Base-by-base conservation (phyloP, 768 basidiomycete genomes). In the Termitomyces eurrhizus region DNA sequence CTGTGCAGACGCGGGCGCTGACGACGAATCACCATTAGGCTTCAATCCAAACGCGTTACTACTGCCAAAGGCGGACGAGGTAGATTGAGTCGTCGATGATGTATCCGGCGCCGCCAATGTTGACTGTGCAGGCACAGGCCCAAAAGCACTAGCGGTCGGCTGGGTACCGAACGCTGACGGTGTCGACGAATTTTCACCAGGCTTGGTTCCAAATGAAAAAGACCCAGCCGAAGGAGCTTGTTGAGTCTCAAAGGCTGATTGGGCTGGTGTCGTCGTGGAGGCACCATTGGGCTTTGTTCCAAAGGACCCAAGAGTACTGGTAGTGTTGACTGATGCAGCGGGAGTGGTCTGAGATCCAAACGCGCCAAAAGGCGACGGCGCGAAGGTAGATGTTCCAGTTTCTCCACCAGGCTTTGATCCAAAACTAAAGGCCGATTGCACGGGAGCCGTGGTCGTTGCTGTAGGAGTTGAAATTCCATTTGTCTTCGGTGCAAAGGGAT, bases 171-270 rank as follows among this genome's bases (percentile, higher is more conserved):
- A 46, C 7, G 33, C 55, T 37, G 55, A 44, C 3, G 42, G 60
- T 24, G 60, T 51, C 21, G 55, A 54, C 18, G 55, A 49, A 52
- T 36, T 57, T 16, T 16, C 51, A 32, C 44, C 46, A 35, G 53
- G 53, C 48, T 60, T 60, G n/a, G 53, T 32, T 51, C 60, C 60
- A 52, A 52, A 57, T 35, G 48, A 6, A 35, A 57, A 24, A 32
- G 60, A 24, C 16, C 33, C 18, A 45, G 50, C 26, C 6, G 36
- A 18, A 18, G 52, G 18, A 26, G 37, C 44, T 29, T 48, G 49
- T 55, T 51, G 32, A 46, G 32, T 46, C 29, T 58, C 61, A 48
- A 67, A 67, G 41, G 57, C 24, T 51, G 49, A 36, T 21, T 21
- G 48, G 13, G 24, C 24, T 4, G 41, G 49, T 11, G 49, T 29